Base-by-base conservation (phyloP, 2,329 filamentous ascomycete species). In the Pseudogymnoascus verrucosus region DNA sequence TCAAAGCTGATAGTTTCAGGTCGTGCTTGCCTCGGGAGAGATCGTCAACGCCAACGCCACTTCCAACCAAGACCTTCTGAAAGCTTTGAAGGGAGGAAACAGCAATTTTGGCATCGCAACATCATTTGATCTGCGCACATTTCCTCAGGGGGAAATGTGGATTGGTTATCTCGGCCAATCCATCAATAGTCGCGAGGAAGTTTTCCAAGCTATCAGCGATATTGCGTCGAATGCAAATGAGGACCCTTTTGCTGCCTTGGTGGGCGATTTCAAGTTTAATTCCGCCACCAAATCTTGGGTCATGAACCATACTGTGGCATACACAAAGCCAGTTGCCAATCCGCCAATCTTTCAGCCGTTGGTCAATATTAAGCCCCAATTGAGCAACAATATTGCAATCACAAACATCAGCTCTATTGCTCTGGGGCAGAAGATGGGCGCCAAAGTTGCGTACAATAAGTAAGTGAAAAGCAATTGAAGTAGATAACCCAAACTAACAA, bases 71-170 rank as follows among this genome's bases (percentile, higher is more conserved):
- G 82, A 85, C 63, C 74, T 87, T 5, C 85, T 76, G 71, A 76
- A 75, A 66, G 82, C 79, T 0, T 76, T 86, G 3, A 79, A 80
- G 63, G 84, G 83, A 8, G 83, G 84, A 14, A 79, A 79, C n/a
- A 82, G 79, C 71, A 84, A 83, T 69, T 84, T 80, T 65, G 83
- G 82, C 51, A 76, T 82, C 65, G 77, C 82, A 5, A 80, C 79
- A 10, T 74, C 74, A 4, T 81, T 80, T 67, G 69, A 77, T 6
- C 62, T 68, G 21, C 61, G 64, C 12, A 69, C 68, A 19, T 63
- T 68, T 44, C 21, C 59, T 1, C 63, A 67, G 60, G 64, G 65
- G 3, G 37, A 62, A n/a, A 37, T 65, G 28, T 67, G 60, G 64
- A 61, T 28, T 7, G 63, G 64, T 5, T 28, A 37, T 11, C 28